Evolutionary conservation across 2,329 filamentous ascomycete species (phyloP).

Genomic region (Exophiala lecanii-corni): DNA sequence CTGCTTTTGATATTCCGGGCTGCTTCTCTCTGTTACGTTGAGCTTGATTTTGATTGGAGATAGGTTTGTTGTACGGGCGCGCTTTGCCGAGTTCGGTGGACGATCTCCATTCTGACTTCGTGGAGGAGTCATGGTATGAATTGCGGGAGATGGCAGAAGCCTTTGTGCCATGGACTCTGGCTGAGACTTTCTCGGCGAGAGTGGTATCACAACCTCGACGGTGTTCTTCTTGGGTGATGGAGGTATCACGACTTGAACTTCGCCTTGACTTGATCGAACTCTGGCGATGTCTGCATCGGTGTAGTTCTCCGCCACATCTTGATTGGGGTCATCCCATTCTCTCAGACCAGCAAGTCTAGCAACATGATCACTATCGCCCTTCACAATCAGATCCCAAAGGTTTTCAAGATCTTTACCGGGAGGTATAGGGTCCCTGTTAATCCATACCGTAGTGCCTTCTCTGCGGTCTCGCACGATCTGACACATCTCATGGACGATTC

Average conservation of each 20-base stretch:
- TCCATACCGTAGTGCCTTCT: slow-evolving; percentile 87
- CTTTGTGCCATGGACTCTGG: slow-evolving; percentile 17
- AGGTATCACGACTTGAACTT: slow-evolving; percentile 36
- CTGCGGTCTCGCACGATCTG: slow-evolving; percentile 74
- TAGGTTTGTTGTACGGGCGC: neutral
- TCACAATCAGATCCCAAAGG: slow-evolving; percentile 87
- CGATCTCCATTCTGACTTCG: slow-evolving; percentile 33
- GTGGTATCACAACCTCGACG: slow-evolving; percentile 36
- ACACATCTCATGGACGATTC: slow-evolving; percentile 88
- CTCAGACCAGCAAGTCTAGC: slow-evolving; percentile 64
- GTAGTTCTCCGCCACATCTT: slow-evolving; percentile 41
- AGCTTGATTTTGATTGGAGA: slow-evolving; percentile 20
- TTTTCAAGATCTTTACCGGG: slow-evolving; percentile 80
- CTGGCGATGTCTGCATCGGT: slow-evolving; percentile 42
- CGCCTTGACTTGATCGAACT: slow-evolving; percentile 36
- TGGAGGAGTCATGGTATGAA: slow-evolving; percentile 35
- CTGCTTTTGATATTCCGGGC: slow-evolving; percentile 22
- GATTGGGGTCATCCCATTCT: slow-evolving; percentile 50
- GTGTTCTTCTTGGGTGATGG: slow-evolving; percentile 36
- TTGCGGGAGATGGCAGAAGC: slow-evolving; percentile 9
- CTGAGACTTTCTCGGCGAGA: slow-evolving; percentile 34
- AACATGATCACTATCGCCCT: slow-evolving; percentile 81
- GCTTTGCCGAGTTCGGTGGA: neutral
- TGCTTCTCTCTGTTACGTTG: slow-evolving; percentile 19
- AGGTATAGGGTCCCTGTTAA: slow-evolving; percentile 84